Base-by-base conservation (phyloP, 176 grass and related monocot genomes). In the Hordeum vulgare region DNA sequence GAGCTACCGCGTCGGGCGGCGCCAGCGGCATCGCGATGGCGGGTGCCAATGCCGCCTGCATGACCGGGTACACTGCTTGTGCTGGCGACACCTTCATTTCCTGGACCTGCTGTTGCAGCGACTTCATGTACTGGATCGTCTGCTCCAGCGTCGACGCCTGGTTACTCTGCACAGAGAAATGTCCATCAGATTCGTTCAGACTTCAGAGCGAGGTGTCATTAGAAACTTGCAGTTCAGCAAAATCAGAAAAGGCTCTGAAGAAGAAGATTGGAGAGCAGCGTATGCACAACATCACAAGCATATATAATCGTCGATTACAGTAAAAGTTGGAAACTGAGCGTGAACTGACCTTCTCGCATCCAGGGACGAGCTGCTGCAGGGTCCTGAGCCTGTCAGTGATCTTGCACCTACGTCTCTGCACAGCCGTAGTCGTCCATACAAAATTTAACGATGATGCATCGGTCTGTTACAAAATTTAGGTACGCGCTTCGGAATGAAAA, bases 291-390 rank as follows among this genome's bases (percentile, higher is more conserved):
- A 33, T 2, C 31, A 33, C 31, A 33, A 33, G 31, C 31, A 33
- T 33, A 33, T 33, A 33, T 9, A 39, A 8, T 6, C 37, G 8
- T 58, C 21, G 45, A 4, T 15, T n/a, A 21, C 21, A 37, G 65
- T 24, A 71, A 44, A 24, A 25, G 11, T 44, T 6, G 28, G 14
- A 17, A 17, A 24, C 37, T 25, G 37, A 12, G 6, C 2, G 2
- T 28, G 13, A 31, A 4, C 51, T 73, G 18, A 85, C 76, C 56
- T 86, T 80, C 23, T 74, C 24, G 44, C 84, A 86, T 40, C 77
- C 84, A 15, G 84, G 84, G 42, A 80, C 77, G 33, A 80, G 57
- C 58, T 86, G 67, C 20, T 80, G 77, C 58, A 86, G 68, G 42
- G 58, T 80, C 68, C 45, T 40, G 31, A 86, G 17, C 42, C 8